Conservation (phyloP, 768 basidiomycete genomes). For the Scleroderma bovista region DNA sequence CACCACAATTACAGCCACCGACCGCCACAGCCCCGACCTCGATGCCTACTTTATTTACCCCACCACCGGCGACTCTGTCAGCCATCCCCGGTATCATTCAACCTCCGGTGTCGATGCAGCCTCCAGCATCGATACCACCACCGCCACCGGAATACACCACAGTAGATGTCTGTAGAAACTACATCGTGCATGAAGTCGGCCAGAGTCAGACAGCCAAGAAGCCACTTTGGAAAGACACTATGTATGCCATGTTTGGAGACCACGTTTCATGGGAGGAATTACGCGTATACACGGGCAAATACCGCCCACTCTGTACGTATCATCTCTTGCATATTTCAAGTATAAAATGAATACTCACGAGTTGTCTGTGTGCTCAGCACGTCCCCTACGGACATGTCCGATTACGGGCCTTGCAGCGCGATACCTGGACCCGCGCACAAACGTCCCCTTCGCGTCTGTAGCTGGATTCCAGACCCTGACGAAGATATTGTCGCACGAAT, state of each 20-base stretch:
- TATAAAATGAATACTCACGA: neutral
- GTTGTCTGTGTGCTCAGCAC: slow-evolving; percentile 37
- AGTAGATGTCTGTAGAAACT: slow-evolving; percentile 60
- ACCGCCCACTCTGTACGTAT: slow-evolving; percentile 57
- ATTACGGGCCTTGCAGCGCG: slow-evolving; percentile 74
- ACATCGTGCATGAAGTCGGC: slow-evolving; percentile 59
- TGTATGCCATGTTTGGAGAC: slow-evolving; percentile 80
- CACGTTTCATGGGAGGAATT: slow-evolving; percentile 78
- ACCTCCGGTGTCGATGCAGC: neutral
- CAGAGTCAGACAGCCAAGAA: slow-evolving; percentile 43
- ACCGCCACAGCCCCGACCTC: neutral
- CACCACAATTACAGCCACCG: neutral
- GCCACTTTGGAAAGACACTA: slow-evolving; percentile 65
- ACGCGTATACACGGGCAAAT: slow-evolving; percentile 57
- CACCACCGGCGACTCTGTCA: neutral
- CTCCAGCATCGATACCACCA: slow-evolving; percentile 4
- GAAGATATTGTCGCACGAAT: slow-evolving; percentile 58
- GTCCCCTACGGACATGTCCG: slow-evolving; percentile 60
- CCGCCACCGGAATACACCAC: slow-evolving; percentile 25
- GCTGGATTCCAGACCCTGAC: slow-evolving; percentile 62
- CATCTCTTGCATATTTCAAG: neutral
- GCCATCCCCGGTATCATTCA: neutral
- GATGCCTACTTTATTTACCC: neutral
- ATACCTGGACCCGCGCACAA: slow-evolving; percentile 77
- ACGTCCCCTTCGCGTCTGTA: slow-evolving; percentile 71